These are phyloP conservation scores for Verticillium longisporum DNA, from an alignment of 2,329 filamentous ascomycete genomes.

Conservation along the genomic window DNA sequence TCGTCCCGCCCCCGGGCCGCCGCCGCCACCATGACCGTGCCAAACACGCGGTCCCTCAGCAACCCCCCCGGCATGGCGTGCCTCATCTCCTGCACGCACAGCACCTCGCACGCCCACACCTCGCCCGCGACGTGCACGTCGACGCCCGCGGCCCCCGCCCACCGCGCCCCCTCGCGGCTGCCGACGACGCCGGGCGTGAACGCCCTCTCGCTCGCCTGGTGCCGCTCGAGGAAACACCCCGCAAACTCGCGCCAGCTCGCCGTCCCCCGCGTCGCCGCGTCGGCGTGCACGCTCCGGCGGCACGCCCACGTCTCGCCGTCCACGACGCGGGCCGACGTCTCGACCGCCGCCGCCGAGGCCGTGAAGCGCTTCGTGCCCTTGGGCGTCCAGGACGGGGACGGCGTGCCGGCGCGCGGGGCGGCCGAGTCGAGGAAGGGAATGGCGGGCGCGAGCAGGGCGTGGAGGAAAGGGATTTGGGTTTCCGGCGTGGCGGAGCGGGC, in stretches of 20 bases:
- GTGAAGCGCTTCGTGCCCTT: slow-evolving; percentile 42
- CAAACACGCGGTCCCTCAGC: slow-evolving; percentile 58
- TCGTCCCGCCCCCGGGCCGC: slow-evolving; percentile 31
- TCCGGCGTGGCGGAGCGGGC: slow-evolving; percentile 26
- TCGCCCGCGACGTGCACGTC: slow-evolving; percentile 28
- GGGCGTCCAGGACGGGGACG: slow-evolving; percentile 36
- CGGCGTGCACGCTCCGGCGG: slow-evolving; percentile 54
- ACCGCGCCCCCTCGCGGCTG: slow-evolving; percentile 29
- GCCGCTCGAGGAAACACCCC: slow-evolving; percentile 45
- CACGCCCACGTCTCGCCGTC: slow-evolving; percentile 55
- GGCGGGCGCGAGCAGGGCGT: slow-evolving; percentile 49
- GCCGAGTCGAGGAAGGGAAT: slow-evolving; percentile 50
- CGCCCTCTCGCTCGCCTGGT: slow-evolving; percentile 30
- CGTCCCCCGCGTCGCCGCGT: slow-evolving; percentile 41
- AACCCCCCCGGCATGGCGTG: slow-evolving; percentile 47
- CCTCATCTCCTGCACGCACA: slow-evolving; percentile 56
- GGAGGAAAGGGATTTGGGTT: slow-evolving; percentile 44
- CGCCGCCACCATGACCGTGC: slow-evolving; percentile 56
- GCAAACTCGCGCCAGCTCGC: slow-evolving; percentile 61
- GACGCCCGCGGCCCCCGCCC: slow-evolving; percentile 40
- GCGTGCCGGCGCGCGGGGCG: slow-evolving; percentile 29
- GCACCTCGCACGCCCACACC: slow-evolving; percentile 39
- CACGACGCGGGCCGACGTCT: slow-evolving; percentile 46
- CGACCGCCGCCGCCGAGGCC: slow-evolving; percentile 42
- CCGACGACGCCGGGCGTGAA: slow-evolving; percentile 30